Base-by-base conservation (phyloP, 163 green algal species). In the Smithsoniella earleae region DNA sequence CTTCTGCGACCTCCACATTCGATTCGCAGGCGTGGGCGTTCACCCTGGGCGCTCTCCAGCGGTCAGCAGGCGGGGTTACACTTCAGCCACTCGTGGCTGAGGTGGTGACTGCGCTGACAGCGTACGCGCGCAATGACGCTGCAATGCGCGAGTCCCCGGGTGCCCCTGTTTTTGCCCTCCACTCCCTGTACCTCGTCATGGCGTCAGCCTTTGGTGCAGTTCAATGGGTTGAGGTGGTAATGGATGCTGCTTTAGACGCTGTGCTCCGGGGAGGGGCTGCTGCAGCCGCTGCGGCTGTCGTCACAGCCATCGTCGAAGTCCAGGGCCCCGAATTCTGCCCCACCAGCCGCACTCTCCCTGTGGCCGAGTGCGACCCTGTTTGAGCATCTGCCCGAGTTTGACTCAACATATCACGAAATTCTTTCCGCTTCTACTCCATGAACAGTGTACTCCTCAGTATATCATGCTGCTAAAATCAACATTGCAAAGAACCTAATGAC, bases 121-220 rank as follows among this genome's bases (percentile, higher is more conserved):
- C 58, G 58, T 69, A 40, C 25, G 58, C 58, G 58, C 58, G 58
- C 58, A 43, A 34, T 36, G 1, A 36, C n/a, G 58, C 27, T 16
- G 58, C 58, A 31, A 69, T 69, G 58, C 58, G 58, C 25, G 25
- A 5, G 0, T 8, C 58, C 16, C 30, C 58, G 30, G 58, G 58
- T 6, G 58, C 58, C 16, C 58, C 58, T 36, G 58, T 69, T 30
- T 69, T 69, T 69, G 58, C 58, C 30, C 58, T 69, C 30, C 58
- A 69, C 1, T 30, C 58, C 18, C 25, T 69, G 27, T 69, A 69
- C 58, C 58, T 69, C n/a, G 58, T 69, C n/a, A 69, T 69, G 58
- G 58, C 58, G 58, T 69, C 58, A 5, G 58, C 58, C 5, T 69
- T 69, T 43, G 58, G 58, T 18, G 27, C 58, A 31, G 31, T 33